Evolutionary conservation across 2,329 filamentous ascomycete genomes (phyloP), one percentile per base, ranked within the genome.

Genomic region (Curvularia verruculosa): DNA sequence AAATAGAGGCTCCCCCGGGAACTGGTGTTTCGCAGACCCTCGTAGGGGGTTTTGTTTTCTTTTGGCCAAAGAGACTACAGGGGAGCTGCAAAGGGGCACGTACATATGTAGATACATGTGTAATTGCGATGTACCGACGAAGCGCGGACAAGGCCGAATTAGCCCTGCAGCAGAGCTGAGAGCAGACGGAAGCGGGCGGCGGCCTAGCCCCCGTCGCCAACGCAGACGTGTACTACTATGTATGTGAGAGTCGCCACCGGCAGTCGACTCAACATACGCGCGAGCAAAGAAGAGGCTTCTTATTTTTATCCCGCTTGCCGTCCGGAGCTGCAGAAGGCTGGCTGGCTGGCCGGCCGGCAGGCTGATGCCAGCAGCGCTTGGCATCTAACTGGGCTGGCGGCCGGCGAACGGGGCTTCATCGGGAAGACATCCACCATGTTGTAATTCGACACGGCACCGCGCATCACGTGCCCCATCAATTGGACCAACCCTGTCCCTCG

Each of bases 371-470:
- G n/a, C 28, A 52, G 36, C 43, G 36, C 54, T 43, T 31, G 28
- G 21, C 18, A 13, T 46, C n/a, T n/a, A n/a, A n/a, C n/a, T n/a
- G n/a, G n/a, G 44, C 48, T 23, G 54, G 44, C 48, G 29, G 21
- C 50, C 39, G 26, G 45, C 44, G 21, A 36, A 21, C 50, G 54
- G 49, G 37, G 29, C 49, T 52, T 39, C 29, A 13, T 26, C 44
- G 43, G 49, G 49, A 36, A 28, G 13, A 39, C 21, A n/a, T 41
- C 49, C 43, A 34, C 41, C 18, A 19, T 41, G 43, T n/a, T 52
- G 41, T 52, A 52, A 56, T 56, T 56, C 49, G 41, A 52, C 36
- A 41, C 36, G n/a, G 40, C 49, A 29, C 41, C 29, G n/a, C 29
- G 44, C 49, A 5, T 29, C 49, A 49, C 54, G 50, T 57, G 49